Evolutionary conservation across 1,139 yeast genomes (phyloP), one percentile per base, ranked within the genome.

Genomic region (Candida neerlandica): DNA sequence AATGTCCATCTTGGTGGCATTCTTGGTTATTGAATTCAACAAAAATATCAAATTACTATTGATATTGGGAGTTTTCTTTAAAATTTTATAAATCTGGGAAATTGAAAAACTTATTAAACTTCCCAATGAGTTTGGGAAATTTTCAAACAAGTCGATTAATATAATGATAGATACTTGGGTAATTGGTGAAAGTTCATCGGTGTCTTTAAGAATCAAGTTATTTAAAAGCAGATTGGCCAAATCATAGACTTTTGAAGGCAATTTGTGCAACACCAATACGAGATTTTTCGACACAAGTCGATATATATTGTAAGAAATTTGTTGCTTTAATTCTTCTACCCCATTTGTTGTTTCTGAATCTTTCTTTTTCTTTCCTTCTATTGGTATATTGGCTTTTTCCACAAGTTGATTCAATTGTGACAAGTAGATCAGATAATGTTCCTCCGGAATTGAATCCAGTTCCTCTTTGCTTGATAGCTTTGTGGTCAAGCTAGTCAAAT

Each of bases 231-330:
- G 63, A 54, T 75, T 75, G 45, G 77, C 69, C 30, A 70, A 61
- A 51, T 76, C 80, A 55, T 70, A 71, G 3, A 67, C 62, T 49
- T 73, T 73, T n/a, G 69, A 66, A 1, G 78, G 69, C 18, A 71
- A 56, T 21, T 67, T 60, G 9, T 62, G 59, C 42, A 75, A 63
- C 2, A 71, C 65, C 42, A 64, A 23, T 4, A 66, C 60, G 42
- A 69, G 54, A 48, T 65, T 68, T 42, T 68, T 56, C 1, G 80
- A 69, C 4, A 71, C 55, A 16, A 75, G 55, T 40, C 67, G 66
- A 55, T 62, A 66, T 30, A 69, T 43, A 52, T 69, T 69, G 18
- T 57, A 47, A 0, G 75, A 68, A 27, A 55, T 47, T 14, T 51
- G 50, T 4, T 11, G 14, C 16, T 41, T 47, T 1, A 38, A 10